Percentiles rank a stretch among this genome's conserved stretches.
phyloP scores from a whole-genome alignment of 306 rosid species.

The Vicia faba region DNA sequence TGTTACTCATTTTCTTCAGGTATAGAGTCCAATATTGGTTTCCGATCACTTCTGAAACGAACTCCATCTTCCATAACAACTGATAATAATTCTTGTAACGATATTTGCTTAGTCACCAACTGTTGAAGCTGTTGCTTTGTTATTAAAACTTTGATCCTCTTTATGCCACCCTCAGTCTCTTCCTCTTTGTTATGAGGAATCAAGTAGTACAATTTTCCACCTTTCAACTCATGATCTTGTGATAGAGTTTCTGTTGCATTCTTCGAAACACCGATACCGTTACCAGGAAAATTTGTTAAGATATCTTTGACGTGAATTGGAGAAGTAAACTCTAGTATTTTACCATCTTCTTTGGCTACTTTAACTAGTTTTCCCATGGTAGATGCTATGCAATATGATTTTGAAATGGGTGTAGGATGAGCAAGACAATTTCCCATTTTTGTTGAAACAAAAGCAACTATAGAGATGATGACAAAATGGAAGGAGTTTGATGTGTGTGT shows the following conservation, averaged over 20 bases:
- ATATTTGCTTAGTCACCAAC: constrained; percentile 55
- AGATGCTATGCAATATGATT: not conserved
- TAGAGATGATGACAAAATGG: not conserved
- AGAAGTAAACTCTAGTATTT: constrained; percentile 48
- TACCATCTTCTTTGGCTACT: constrained; percentile 63
- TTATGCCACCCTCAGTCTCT: constrained; percentile 24
- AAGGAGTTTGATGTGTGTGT: not conserved
- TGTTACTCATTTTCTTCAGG: constrained; percentile 59
- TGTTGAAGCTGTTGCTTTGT: constrained; percentile 66
- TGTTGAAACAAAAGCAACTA: not conserved
- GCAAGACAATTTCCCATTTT: constrained; percentile 67
- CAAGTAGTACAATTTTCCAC: constrained; percentile 62
- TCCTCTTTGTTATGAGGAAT: constrained; percentile 35
- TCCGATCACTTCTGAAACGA: constrained; percentile 39
- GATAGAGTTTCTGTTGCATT: constrained; percentile 47
- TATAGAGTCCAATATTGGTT: constrained; percentile 59
- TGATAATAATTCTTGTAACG: constrained; percentile 51
- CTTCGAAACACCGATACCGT: constrained; percentile 47
- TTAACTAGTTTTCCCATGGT: constrained; percentile 34
- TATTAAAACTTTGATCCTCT: constrained; percentile 63
- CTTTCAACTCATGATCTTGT: constrained; percentile 50
- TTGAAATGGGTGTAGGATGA: constrained; percentile 34
- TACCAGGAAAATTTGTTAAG: constrained; percentile 42
- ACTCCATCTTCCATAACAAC: constrained; percentile 30
- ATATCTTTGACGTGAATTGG: constrained; percentile 60